Evolutionary conservation across 1,284 basidiomycete species (phyloP), one percentile per base, ranked within the genome.

Genomic region (Abortiporus biennis): DNA sequence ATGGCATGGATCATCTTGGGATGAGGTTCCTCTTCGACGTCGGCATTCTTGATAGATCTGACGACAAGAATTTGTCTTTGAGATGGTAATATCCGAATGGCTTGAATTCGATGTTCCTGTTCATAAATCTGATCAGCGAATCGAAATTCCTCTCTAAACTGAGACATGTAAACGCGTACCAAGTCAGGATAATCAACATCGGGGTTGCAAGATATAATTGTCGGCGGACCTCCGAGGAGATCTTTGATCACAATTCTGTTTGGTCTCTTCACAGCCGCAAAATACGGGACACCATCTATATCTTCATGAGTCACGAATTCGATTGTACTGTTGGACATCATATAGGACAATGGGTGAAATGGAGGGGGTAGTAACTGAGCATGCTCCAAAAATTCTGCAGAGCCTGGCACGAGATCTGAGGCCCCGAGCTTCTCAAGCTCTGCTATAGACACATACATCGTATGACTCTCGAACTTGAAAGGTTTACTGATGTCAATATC

Each of bases 51-150:
- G 6, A 49, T 19, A 32, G 46, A 67, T 27, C 80, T 77, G 23
- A 81, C 66, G 43, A 80, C 66, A 24, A 84, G 61, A 11, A 84
- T 57, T 38, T 75, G 65, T n/a, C 63, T 57, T 52, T 81, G 76
- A 3, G 59, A 56, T 1, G 80, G 74, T 30, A 81, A 55, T n/a
- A 76, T 65, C 30, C 78, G 72, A 43, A 76, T 64, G 15, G 66
- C 71, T 38, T 66, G 64, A 49, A 81, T 74, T 22, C 59, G 59
- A 48, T 77, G 68, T 19, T 56, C 50, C 69, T 72, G 44, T 2
- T 25, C n/a, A n/a, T n/a, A n/a, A n/a, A 9, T 20, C 25, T 16
- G 44, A 51, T 48, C 40, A 57, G 52, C 13, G 49, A 42, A 1
- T 41, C 45, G 6, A 48, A 51, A 43, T 21, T 45, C 42, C 13